Conservation (phyloP, 2,329 filamentous ascomycete species). For the Epichloe brachyelytri region DNA sequence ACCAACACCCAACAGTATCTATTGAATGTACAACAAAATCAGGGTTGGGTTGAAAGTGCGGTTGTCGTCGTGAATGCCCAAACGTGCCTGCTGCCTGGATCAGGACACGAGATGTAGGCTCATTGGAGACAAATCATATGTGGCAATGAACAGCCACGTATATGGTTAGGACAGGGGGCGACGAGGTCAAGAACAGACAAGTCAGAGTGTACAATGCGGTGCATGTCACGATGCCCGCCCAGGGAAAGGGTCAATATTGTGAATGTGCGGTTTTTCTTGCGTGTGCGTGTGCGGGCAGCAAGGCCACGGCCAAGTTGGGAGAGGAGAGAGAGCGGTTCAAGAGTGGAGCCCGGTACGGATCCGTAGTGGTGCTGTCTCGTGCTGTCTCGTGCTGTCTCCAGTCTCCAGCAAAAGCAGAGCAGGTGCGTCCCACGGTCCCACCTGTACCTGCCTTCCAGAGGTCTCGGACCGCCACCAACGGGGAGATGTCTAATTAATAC, state of each 20-base stretch:
- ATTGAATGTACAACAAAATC: neutral
- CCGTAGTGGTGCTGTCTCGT: neutral
- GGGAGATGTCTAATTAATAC: neutral
- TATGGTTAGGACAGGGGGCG: neutral
- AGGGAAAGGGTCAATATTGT: too few species aligned
- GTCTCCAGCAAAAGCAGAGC: neutral
- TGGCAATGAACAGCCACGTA: neutral
- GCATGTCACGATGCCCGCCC: neutral
- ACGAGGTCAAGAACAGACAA: neutral
- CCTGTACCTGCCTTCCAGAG: neutral
- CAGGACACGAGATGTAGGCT: neutral
- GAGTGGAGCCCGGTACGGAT: neutral
- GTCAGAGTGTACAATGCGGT: neutral
- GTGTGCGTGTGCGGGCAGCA: neutral
- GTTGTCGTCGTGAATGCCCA: neutral
- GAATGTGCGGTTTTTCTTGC: too few species aligned
- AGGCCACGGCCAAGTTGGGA: neutral
- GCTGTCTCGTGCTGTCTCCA: neutral
- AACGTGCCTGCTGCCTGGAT: conserved; percentile 1
- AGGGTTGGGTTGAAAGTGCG: neutral
- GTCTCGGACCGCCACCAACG: neutral
- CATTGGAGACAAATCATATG: conserved; percentile 1
- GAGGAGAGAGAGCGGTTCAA: neutral
- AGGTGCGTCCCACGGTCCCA: neutral
- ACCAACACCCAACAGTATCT: neutral